Conservation (phyloP, 768 basidiomycete genomes). For the Pleurotus djamor region DNA sequence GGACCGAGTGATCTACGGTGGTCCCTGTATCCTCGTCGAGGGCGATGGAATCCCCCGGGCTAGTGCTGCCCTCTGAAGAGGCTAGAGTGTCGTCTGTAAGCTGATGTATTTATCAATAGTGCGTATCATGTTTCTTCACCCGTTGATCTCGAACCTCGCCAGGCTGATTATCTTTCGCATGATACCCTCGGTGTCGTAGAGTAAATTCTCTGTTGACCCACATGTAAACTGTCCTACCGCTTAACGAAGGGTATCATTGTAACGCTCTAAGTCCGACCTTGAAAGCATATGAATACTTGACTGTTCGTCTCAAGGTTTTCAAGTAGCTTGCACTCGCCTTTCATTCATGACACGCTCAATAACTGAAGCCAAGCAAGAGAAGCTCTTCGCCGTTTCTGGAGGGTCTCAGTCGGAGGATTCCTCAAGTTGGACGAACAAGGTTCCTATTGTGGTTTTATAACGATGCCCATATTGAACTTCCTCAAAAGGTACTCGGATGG, state of each 20-base stretch:
- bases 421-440: conserved; percentile 13
- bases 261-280: conserved; percentile 5
- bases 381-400: conserved; percentile 18
- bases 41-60: conserved; percentile 60
- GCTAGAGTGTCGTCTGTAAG: neutral
- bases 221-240: neutral
- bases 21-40: conserved; percentile 78
- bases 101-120: neutral
- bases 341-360: neutral
- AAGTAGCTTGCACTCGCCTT: neutral
- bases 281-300: neutral
- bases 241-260: neutral
- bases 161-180: neutral
- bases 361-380: neutral
- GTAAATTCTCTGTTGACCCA: neutral
- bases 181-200: conserved; percentile 3
- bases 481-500: conserved; percentile 7
- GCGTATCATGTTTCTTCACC: too few species aligned
- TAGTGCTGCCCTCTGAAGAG: conserved; percentile 16
- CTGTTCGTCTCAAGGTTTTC: neutral
- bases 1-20: conserved; percentile 75
- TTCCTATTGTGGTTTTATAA: conserved; percentile 7
- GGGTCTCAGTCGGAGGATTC: conserved; percentile 15
- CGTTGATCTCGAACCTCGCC: neutral
- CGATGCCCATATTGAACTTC: neutral